Conservation (phyloP, 805 yeast genomes). For the Yamadazyma scolyti region DNA sequence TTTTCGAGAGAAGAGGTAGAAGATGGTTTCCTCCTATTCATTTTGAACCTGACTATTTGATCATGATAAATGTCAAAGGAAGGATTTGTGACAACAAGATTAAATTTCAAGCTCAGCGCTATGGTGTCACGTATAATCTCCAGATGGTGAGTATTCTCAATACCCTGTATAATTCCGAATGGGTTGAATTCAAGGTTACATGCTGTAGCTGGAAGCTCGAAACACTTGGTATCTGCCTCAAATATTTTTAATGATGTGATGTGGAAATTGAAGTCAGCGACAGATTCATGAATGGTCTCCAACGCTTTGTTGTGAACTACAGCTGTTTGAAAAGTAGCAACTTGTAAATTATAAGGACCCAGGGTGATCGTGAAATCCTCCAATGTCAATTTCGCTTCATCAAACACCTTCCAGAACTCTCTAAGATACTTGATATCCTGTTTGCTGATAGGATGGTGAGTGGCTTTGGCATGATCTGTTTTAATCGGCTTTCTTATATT, state of each 20-base stretch:
- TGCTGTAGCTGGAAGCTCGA: slow-evolving; percentile 36
- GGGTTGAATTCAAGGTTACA: slow-evolving; percentile 20
- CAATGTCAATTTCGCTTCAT: slow-evolving; percentile 15
- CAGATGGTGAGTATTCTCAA: slow-evolving; percentile 9
- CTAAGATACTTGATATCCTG: slow-evolving; percentile 3
- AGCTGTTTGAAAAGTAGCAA: slow-evolving; percentile 19
- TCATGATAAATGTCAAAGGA: slow-evolving; percentile 34
- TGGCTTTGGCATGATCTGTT: neutral
- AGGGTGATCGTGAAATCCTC: slow-evolving; percentile 23
- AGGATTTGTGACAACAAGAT: slow-evolving; percentile 30
- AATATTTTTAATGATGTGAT: slow-evolving; percentile 24
- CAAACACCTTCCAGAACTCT: slow-evolving; percentile 10
- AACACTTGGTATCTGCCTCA: slow-evolving; percentile 25
- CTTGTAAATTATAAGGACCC: slow-evolving; percentile 13
- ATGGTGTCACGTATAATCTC: slow-evolving; percentile 1
- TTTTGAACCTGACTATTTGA: slow-evolving; percentile 22
- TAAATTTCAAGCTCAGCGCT: slow-evolving; percentile 8
- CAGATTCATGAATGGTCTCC: slow-evolving; percentile 2
- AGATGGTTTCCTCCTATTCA: slow-evolving; percentile 5
- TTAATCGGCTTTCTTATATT: slow-evolving; percentile 1
- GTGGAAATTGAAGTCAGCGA: slow-evolving; percentile 16
- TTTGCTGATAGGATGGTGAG: slow-evolving; percentile 10
- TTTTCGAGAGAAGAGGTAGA: slow-evolving; percentile 4
- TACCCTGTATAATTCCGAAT: slow-evolving; percentile 17
- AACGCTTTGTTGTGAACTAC: slow-evolving; percentile 10